phyloP scores from a whole-genome alignment of 306 rosid species.

The Cicer cuneatum region DNA sequence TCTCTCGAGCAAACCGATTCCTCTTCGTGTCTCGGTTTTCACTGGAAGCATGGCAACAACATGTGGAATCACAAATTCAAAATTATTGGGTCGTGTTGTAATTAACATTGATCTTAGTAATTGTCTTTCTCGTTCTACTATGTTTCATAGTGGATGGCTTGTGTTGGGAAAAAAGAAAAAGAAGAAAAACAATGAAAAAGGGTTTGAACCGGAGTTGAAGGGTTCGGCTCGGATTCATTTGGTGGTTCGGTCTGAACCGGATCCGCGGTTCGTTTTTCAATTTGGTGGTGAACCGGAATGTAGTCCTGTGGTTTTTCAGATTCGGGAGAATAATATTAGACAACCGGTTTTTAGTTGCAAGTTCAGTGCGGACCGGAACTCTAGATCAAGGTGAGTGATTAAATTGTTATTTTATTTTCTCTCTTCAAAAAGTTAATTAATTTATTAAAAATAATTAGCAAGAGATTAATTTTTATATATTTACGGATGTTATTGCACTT shows the following conservation, averaged over 20 bases:
- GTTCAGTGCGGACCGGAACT: slow-evolving; percentile 88
- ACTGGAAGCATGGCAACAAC: slow-evolving; percentile 73
- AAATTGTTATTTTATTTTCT: not conserved
- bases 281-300: slow-evolving; percentile 97
- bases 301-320: slow-evolving; percentile 88
- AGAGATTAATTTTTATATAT: too few relatives aligned
- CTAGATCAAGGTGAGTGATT: slow-evolving; percentile 52
- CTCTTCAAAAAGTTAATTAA: too few relatives aligned
- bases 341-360: slow-evolving; percentile 96
- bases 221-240: slow-evolving; percentile 63
- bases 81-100: slow-evolving; percentile 68
- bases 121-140: slow-evolving; percentile 41
- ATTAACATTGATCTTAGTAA: slow-evolving; percentile 49
- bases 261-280: slow-evolving; percentile 85
- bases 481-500: too few relatives aligned
- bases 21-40: slow-evolving; percentile 64
- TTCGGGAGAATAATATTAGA: slow-evolving; percentile 76
- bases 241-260: slow-evolving; percentile 77
- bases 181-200: not conserved
- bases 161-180: slow-evolving; percentile 53
- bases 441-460: too few relatives aligned
- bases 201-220: slow-evolving; percentile 49
- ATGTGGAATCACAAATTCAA: slow-evolving; percentile 65
- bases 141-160: slow-evolving; percentile 78
- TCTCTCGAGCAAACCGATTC: slow-evolving; percentile 52